A percentile compares a stretch with the other conserved stretches of the same genome.
These are phyloP conservation scores for Medakamo hakoo DNA, from an alignment of 139 green algal genomes.

Conservation along the genomic window DNA sequence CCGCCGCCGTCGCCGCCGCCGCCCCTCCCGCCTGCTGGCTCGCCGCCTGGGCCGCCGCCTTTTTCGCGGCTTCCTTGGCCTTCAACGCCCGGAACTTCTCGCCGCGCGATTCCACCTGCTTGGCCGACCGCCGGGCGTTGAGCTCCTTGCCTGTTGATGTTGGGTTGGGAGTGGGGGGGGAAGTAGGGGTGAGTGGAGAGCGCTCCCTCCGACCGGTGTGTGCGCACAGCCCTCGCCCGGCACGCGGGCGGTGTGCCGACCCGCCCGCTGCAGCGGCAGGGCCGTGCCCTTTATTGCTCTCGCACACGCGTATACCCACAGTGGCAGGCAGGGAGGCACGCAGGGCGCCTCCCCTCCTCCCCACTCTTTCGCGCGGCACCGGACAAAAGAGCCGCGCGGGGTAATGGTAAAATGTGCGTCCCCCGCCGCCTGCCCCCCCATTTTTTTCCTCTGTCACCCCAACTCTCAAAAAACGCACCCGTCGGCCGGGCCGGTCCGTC, in stretches of 20 bases:
- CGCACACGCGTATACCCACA: slow-evolving; percentile 10
- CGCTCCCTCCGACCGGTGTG: too few relatives aligned
- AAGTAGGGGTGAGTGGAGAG: too few relatives aligned
- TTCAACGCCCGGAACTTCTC: slow-evolving; percentile 59
- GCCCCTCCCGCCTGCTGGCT: background rate
- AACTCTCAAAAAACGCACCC: background rate
- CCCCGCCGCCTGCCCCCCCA: too few relatives aligned
- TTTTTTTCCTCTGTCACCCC: slow-evolving; percentile 1
- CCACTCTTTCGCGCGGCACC: too few relatives aligned
- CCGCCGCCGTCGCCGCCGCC: too few relatives aligned
- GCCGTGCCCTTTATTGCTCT: background rate
- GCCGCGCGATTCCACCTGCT: slow-evolving; percentile 2
- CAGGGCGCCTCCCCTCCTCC: too few relatives aligned
- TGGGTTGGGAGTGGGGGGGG: background rate
- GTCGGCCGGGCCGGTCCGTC: background rate
- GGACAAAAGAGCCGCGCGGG: background rate
- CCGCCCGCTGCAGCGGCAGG: too few relatives aligned
- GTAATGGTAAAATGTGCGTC: background rate
- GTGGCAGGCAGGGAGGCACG: too few relatives aligned
- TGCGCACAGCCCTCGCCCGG: too few relatives aligned
- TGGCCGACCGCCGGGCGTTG: slow-evolving; percentile 22
- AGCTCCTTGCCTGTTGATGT: slow-evolving; percentile 27
- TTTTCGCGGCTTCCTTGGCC: slow-evolving; percentile 50
- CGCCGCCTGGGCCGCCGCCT: slow-evolving; percentile 18
- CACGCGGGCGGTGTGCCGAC: too few relatives aligned